These are phyloP conservation scores for Plantago rigida DNA, from an alignment of 305 asterid species.

Conservation along the genomic window DNA sequence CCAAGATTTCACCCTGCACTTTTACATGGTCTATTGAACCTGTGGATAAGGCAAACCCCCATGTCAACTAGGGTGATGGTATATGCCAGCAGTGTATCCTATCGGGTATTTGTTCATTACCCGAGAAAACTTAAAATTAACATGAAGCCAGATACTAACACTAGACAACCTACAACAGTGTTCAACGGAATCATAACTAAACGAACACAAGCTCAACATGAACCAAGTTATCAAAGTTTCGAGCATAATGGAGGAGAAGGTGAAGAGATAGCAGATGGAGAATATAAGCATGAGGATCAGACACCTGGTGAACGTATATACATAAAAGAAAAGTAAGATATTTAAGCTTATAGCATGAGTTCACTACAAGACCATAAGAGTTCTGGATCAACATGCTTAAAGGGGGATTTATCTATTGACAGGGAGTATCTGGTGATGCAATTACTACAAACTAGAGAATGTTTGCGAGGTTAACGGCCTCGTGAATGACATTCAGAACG, in stretches of 20 bases:
- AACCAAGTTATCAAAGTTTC: too few relatives aligned
- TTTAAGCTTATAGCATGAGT: background rate
- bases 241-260: too few relatives aligned
- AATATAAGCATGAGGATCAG: too few relatives aligned
- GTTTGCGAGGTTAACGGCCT: constrained; percentile 9
- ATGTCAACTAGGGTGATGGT: constrained; percentile 12
- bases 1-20: constrained; percentile 96
- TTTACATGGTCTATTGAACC: constrained; percentile 79
- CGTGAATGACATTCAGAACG: constrained; percentile 9
- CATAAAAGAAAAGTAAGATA: constrained; percentile 4
- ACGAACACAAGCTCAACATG: background rate
- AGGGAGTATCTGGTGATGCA: background rate
- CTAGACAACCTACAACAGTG: too few relatives aligned
- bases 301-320: background rate
- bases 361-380: background rate
- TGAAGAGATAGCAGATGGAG: too few relatives aligned
- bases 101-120: constrained; percentile 15
- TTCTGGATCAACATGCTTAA: constrained; percentile 8
- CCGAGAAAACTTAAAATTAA: background rate
- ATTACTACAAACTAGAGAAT: background rate
- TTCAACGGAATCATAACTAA: too few relatives aligned
- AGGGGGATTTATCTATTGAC: background rate
- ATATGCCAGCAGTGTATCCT: background rate
- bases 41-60: constrained; percentile 31
- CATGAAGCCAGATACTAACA: too few relatives aligned